Conservation (phyloP, 192 early-diverging fungal genomes). For the Polychytrium aggregatum region DNA sequence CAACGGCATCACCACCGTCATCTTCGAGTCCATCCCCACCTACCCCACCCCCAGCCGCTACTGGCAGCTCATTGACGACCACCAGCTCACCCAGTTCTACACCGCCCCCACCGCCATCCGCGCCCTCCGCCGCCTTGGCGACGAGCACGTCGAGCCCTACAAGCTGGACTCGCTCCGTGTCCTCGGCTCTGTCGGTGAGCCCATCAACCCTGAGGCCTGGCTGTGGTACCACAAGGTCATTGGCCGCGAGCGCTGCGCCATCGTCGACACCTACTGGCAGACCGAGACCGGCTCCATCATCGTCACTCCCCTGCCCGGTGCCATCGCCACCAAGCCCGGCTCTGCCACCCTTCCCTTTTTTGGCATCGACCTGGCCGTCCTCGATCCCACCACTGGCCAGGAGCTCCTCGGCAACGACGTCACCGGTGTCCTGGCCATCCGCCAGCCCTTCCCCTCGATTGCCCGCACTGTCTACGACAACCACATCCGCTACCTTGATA, state of each 20-base stretch:
- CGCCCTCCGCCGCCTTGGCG: conserved; percentile 79
- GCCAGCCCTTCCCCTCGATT: conserved; percentile 81
- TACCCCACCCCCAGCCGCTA: conserved; percentile 65
- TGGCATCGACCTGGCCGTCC: conserved; percentile 76
- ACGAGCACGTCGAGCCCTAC: conserved; percentile 62
- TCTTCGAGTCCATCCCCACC: conserved; percentile 91
- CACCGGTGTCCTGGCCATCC: conserved; percentile 83
- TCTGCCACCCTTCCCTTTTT: conserved; percentile 96
- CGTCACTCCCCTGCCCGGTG: conserved; percentile 83
- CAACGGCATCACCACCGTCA: conserved; percentile 78
- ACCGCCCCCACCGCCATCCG: conserved; percentile 97
- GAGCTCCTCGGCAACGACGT: conserved; percentile 78
- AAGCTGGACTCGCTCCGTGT: conserved; percentile 77
- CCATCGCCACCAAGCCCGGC: conserved; percentile 81
- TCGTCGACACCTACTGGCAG: conserved; percentile 88
- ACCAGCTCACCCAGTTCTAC: conserved; percentile 95
- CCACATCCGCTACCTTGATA: conserved; percentile 86
- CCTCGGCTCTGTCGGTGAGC: conserved; percentile 92
- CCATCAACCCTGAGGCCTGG: conserved; percentile 97
- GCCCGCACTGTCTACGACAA: conserved; percentile 84
- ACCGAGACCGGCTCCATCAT: conserved; percentile 89
- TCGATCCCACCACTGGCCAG: conserved; percentile 74
- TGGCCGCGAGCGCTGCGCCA: conserved; percentile 72
- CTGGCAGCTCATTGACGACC: conserved; percentile 68
- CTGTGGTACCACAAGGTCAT: conserved; percentile 91